Conservation (phyloP, 805 yeast genomes). For the Candida chilensis region DNA sequence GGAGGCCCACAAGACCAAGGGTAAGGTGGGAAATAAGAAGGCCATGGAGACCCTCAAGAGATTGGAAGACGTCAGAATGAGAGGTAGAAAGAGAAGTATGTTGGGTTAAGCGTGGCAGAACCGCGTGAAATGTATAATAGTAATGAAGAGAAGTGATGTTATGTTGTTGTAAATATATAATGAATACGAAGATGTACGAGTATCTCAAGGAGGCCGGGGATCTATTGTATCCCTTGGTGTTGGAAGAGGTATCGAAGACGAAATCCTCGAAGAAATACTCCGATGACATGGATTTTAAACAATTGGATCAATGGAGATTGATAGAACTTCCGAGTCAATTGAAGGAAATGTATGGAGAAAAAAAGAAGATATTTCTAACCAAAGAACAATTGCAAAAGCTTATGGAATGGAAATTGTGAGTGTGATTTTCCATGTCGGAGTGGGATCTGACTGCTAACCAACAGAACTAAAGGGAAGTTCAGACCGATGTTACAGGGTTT, state of each 20-base stretch:
- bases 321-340: constrained; percentile 17
- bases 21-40: constrained; percentile 26
- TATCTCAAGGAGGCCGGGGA: no score
- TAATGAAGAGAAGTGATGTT: no score
- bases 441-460: not conserved
- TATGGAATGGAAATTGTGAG: constrained; percentile 38
- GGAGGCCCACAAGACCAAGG: constrained; percentile 19
- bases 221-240: constrained; percentile 18
- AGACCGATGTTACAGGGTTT: constrained; percentile 33
- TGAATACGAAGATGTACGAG: no score
- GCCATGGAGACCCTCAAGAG: constrained; percentile 48
- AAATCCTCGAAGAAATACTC: constrained; percentile 7
- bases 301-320: constrained; percentile 28
- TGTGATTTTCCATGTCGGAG: not conserved
- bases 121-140: no score
- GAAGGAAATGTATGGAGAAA: constrained; percentile 10
- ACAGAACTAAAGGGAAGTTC: constrained; percentile 26
- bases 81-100: constrained; percentile 96
- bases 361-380: constrained; percentile 16
- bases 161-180: no score
- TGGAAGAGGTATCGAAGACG: constrained; percentile 13
- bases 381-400: constrained; percentile 27
- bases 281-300: constrained; percentile 12
- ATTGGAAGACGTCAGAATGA: constrained; percentile 74
- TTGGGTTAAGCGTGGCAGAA: constrained; percentile 44